Evolutionary conservation across 805 yeast genomes (phyloP), one percentile per base, ranked within the genome.

Genomic region (Kluyveromyces dobzhanskii): DNA sequence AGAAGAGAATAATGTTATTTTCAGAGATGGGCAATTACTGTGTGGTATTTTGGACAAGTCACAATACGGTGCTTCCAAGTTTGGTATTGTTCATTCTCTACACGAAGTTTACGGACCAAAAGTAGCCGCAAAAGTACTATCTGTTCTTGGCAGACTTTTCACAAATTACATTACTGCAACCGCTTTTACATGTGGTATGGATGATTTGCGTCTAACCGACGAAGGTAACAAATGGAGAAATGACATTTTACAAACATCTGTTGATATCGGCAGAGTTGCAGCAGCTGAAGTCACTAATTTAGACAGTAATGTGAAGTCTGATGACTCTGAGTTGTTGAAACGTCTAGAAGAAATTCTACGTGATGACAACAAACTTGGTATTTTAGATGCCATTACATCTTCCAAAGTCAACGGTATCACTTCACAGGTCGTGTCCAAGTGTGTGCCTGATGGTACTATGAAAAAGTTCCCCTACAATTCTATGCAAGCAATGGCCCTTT

Each of bases 101-200:
- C 96, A 88, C 57, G 99, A 92, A 66, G 83, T 92, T 14, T 92
- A 90, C 61, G 98, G 98, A 11, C 80, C 96, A 9, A 76, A 74
- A 37, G 75, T 80, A 53, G 96, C 97, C 16, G 96, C 97, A 44
- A 81, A 84, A 56, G 74, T 92, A 4, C 69, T 92, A 35, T 82
- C 94, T 36, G 94, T 90, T n/a, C 71, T 92, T 44, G 97, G 98
- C 47, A 75, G 98, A 54, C 70, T 92, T 40, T 90, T 94, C 67
- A 94, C 99, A 17, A 86, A 85, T 62, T 92, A 86, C 62, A 87
- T 82, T 55, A 88, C 82, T 75, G 73, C 78, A 67, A 83, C 85
- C 42, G 97, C 96, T 1, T 85, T 92, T 59, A 92, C 98, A 6
- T 92, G 99, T 79, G 98, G 99, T 74, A 94, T 92, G 98, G 99